These are phyloP conservation scores for Diplodia intermedia DNA, from an alignment of 2,329 filamentous ascomycete genomes.

Conservation along the genomic window DNA sequence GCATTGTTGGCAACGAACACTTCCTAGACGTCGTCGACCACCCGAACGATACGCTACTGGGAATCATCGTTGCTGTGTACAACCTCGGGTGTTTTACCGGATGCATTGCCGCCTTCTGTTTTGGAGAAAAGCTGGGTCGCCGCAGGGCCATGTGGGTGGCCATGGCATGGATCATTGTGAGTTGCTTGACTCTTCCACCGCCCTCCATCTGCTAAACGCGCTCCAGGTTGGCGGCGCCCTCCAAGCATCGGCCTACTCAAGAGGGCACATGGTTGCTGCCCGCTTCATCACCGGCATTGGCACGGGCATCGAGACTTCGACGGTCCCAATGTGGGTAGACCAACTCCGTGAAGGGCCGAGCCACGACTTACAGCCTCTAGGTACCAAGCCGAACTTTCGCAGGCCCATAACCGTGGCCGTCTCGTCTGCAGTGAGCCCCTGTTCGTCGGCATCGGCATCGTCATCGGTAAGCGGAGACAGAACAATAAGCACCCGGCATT, in stretches of 20 bases:
- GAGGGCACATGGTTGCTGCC: conserved; percentile 57
- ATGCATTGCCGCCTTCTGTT: conserved; percentile 48
- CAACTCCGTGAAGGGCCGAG: no score
- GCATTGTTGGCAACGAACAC: conserved; percentile 49
- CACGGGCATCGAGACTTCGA: conserved; percentile 62
- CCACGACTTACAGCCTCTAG: background rate
- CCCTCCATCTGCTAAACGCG: background rate
- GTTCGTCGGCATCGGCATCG: conserved; percentile 57
- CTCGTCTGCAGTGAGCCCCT: conserved; percentile 63
- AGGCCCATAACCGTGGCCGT: conserved; percentile 64
- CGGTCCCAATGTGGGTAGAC: conserved; percentile 53
- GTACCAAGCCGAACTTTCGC: conserved; percentile 61
- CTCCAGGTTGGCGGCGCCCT: conserved; percentile 25
- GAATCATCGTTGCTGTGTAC: conserved; percentile 59
- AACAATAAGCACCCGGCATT: background rate
- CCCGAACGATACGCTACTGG: conserved; percentile 51
- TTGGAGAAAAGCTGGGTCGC: conserved; percentile 52
- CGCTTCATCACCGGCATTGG: conserved; percentile 61
- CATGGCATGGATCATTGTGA: conserved; percentile 32
- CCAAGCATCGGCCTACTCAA: conserved; percentile 26
- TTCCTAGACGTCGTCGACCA: conserved; percentile 47
- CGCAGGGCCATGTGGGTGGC: conserved; percentile 48
- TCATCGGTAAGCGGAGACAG: conserved; percentile 41
- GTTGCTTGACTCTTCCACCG: background rate
- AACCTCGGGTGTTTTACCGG: conserved; percentile 56